phyloP scores from a whole-genome alignment of 1,139 yeast species.

The Magnusiomyces starmeri region DNA sequence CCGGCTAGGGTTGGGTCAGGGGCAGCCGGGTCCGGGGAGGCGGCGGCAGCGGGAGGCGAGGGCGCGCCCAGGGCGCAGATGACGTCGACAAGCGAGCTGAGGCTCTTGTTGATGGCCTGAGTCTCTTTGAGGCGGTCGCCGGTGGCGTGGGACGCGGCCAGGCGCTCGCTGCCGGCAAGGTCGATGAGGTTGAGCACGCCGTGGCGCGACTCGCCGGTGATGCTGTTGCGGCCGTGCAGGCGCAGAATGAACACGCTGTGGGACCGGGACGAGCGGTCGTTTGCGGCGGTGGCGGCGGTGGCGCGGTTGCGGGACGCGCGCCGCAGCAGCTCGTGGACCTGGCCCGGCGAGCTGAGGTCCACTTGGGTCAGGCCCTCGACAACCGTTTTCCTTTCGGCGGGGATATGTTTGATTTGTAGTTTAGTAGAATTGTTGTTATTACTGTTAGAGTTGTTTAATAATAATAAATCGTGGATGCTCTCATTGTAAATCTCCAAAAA shows the following conservation, averaged over 20 bases:
- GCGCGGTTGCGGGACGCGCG: slow-evolving; percentile 52
- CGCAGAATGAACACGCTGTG: slow-evolving; percentile 67
- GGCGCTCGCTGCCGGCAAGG: slow-evolving; percentile 84
- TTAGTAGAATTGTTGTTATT: slow-evolving; percentile 28
- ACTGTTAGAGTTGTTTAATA: too few species aligned
- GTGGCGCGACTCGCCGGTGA: slow-evolving; percentile 43
- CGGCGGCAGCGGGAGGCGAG: too few species aligned
- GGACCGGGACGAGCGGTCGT: slow-evolving; percentile 69
- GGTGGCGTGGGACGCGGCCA: slow-evolving; percentile 55
- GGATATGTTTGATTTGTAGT: slow-evolving; percentile 73
- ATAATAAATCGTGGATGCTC: slow-evolving; percentile 60
- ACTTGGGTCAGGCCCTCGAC: slow-evolving; percentile 55
- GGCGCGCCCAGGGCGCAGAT: slow-evolving; percentile 62
- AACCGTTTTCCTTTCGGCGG: slow-evolving; percentile 43
- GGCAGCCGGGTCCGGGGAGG: too few species aligned
- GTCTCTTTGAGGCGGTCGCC: slow-evolving; percentile 85
- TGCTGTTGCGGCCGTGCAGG: slow-evolving; percentile 48
- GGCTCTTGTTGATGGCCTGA: slow-evolving; percentile 79
- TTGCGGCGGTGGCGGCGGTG: slow-evolving; percentile 76
- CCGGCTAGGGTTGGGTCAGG: too few species aligned
- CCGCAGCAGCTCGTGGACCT: slow-evolving; percentile 46
- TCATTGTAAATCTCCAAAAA: slow-evolving; percentile 90
- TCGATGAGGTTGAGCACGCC: slow-evolving; percentile 75
- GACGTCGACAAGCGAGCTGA: slow-evolving; percentile 87
- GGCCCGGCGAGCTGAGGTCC: slow-evolving; percentile 41